Base-by-base conservation (phyloP, 2,329 filamentous ascomycete species). In the Colletotrichum kahawae region DNA sequence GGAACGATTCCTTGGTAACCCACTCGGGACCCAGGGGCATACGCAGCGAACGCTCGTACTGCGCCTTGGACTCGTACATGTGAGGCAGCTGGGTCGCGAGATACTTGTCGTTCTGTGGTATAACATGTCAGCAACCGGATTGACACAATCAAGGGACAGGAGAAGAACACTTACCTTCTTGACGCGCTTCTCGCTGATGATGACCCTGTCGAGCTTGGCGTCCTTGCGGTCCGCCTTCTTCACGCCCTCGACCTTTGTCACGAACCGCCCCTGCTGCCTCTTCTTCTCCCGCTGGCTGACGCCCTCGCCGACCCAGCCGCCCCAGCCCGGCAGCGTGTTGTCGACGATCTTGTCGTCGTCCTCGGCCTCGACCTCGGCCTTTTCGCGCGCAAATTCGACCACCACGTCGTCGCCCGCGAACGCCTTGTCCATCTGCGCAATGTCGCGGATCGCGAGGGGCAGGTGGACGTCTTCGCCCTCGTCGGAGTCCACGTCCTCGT, bases 1-100 rank as follows among this genome's bases (percentile, higher is more conserved):
- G 96, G 90, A 97, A 97, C 16, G 94, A 95, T 87, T 95, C 92
- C 90, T 98, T 98, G n/a, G 96, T 98, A 79, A 93, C 92, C 96
- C 96, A 99, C 85, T 99, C 96, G 18, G 94, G 95, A 2, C 97
- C 97, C 76, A 98, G 92, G 2, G 97, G 97, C 78, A 98, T 86
- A 57, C 96, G 90, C 74, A 98, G 87, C 77, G 94, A 94, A 66
- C 96, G 89, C 88, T 99, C 97, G 85, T 98, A 98, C 87, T 98
- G 95, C 81, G 94, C 90, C 79, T 90, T 90, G 33, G 91, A 95
- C 88, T 98, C 96, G 84, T 95, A 98, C n/a, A 93, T 93, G 85
- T 97, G 95, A 65, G 97, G 97, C 66, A 99, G 88, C 79, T 92
- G 91, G 10, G 92, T 92, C 21, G 97, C 96, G 80, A 98, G 89